phyloP scores from a whole-genome alignment of 305 asterid species.

The Stenogyne calaminthoides region DNA sequence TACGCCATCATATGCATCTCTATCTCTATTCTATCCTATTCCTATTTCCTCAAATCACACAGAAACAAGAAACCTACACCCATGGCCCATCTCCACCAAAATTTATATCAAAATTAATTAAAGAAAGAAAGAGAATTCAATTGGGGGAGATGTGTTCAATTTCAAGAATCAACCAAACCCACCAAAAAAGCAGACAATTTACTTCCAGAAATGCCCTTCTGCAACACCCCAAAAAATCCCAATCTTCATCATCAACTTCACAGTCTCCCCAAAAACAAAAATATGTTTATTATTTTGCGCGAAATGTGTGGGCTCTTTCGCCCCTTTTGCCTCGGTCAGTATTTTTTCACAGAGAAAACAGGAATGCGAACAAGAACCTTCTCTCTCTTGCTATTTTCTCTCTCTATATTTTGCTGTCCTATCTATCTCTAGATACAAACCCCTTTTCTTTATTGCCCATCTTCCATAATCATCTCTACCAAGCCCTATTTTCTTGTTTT shows the following conservation, averaged over 20 bases:
- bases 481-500: slow-evolving; percentile 34
- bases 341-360: slow-evolving; percentile 67
- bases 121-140: slow-evolving; percentile 4
- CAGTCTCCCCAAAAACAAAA: slow-evolving; percentile 42
- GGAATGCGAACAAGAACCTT: slow-evolving; percentile 67
- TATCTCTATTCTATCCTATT: neutral
- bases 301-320: slow-evolving; percentile 78
- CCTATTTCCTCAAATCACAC: slow-evolving; percentile 33
- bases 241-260: slow-evolving; percentile 67
- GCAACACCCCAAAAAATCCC: slow-evolving; percentile 65
- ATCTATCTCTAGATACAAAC: slow-evolving; percentile 40
- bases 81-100: slow-evolving; percentile 88
- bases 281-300: slow-evolving; percentile 40
- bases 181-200: slow-evolving; percentile 37
- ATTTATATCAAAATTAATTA: slow-evolving; percentile 37
- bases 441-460: slow-evolving; percentile 45
- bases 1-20: slow-evolving; percentile 3
- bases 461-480: slow-evolving; percentile 38
- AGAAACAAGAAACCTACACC: slow-evolving; percentile 19
- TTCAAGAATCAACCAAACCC: slow-evolving; percentile 40
- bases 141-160: slow-evolving; percentile 40
- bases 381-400: slow-evolving; percentile 42
- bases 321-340: slow-evolving; percentile 87
- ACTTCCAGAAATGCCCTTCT: slow-evolving; percentile 85
- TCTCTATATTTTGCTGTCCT: slow-evolving; percentile 45